Conservation (phyloP, 2,329 filamentous ascomycete species). For the Monosporascus sp. region DNA sequence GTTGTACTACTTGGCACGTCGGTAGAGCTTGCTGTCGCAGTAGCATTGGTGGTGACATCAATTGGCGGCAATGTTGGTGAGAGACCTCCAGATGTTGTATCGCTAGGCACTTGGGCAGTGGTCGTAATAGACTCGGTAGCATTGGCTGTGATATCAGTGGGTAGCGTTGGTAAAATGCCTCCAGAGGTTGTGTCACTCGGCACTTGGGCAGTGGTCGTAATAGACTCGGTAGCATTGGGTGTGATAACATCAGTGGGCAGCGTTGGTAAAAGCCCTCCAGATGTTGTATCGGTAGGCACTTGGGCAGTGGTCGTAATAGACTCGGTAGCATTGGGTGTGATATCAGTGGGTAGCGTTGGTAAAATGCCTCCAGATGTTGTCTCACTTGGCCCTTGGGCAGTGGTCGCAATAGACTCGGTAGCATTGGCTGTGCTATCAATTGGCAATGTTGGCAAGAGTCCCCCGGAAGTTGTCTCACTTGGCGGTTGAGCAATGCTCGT, state of each 20-base stretch:
- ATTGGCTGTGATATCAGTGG: conserved; percentile 1
- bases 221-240: conserved; percentile 3
- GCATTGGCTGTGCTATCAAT: neutral
- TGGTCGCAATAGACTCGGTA: neutral
- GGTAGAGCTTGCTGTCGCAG: neutral
- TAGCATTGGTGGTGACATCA: neutral
- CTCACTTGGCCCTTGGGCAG: too few species aligned
- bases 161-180: neutral
- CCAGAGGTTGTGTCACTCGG: neutral
- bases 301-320: neutral
- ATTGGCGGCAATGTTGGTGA: neutral
- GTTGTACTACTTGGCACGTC: too few species aligned
- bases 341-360: neutral
- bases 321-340: neutral
- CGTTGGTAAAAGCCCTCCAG: neutral
- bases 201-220: neutral
- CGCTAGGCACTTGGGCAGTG: neutral
- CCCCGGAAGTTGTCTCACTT: neutral
- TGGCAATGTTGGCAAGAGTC: neutral
- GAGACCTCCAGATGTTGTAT: neutral
- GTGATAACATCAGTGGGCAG: neutral
- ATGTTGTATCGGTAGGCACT: neutral
- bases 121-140: conserved; percentile 6
- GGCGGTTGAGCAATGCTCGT: neutral
- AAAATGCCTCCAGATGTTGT: neutral